Evolutionary conservation across 2,329 filamentous ascomycete genomes (phyloP).

Genomic region (Macrophomina phaseolina): DNA sequence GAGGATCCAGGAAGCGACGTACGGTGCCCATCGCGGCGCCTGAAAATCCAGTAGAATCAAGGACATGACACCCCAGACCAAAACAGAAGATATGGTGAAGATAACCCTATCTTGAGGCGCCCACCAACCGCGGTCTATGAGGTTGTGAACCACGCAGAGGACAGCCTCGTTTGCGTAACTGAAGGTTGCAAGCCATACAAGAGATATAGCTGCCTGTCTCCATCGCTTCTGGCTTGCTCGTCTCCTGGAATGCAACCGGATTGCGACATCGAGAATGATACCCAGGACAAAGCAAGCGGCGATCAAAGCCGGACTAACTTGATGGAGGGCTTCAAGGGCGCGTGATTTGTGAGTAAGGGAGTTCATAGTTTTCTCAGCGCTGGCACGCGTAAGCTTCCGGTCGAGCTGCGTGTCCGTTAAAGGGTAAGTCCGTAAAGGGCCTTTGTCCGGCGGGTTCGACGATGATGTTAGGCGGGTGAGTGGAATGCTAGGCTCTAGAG

Average conservation of each 20-base stretch:
- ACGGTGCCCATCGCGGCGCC: conserved; percentile 41
- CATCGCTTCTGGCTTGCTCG: not conserved
- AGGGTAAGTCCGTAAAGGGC: too few relatives aligned
- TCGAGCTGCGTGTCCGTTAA: not conserved
- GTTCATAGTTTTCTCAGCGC: conserved; percentile 16
- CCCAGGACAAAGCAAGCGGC: conserved; percentile 13
- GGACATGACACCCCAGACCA: conserved; percentile 40
- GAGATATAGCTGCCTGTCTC: not conserved
- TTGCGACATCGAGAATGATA: conserved; percentile 20
- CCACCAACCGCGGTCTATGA: conserved; percentile 38
- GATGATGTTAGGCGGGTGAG: too few relatives aligned
- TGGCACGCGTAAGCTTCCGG: conserved; percentile 14
- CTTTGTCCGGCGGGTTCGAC: too few relatives aligned
- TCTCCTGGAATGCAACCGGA: conserved; percentile 14
- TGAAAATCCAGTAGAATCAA: conserved; percentile 36
- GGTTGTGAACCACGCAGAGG: conserved; percentile 37
- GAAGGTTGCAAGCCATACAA: conserved; percentile 15
- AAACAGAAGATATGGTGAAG: conserved; percentile 41
- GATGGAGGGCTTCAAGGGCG: conserved; percentile 18
- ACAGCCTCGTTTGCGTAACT: conserved; percentile 26
- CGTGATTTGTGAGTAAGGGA: conserved; percentile 2
- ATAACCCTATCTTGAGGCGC: conserved; percentile 42
- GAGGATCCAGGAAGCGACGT: conserved; percentile 41
- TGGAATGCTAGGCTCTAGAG: too few relatives aligned
- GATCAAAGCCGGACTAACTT: conserved; percentile 6